These are phyloP conservation scores for Triangularia setosa DNA, from an alignment of 2,329 filamentous ascomycete species.

Conservation along the genomic window DNA sequence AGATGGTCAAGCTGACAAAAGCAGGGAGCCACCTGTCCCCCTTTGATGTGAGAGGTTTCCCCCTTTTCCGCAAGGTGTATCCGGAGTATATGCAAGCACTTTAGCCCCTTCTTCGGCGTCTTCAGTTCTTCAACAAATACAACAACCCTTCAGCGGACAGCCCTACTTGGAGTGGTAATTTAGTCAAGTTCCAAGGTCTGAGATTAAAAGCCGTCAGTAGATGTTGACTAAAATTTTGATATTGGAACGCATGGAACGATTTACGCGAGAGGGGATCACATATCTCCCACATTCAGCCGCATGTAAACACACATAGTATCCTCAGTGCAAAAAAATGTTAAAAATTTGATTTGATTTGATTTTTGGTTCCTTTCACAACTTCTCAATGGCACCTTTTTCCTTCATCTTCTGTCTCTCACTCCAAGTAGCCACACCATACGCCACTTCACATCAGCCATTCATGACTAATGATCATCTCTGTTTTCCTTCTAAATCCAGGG, in stretches of 20 bases:
- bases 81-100: background rate
- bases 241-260: background rate
- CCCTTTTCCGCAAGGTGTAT: no score
- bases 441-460: no score
- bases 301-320: background rate
- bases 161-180: no score
- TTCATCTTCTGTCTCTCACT: background rate
- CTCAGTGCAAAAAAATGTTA: background rate
- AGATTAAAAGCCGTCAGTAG: no score
- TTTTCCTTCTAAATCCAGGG: background rate
- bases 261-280: background rate
- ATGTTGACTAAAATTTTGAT: no score
- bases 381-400: background rate
- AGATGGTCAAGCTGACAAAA: background rate
- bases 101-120: background rate
- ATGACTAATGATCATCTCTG: no score
- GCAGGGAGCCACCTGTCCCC: background rate
- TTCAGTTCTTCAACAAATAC: no score
- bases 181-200: no score
- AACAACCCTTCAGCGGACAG: no score
- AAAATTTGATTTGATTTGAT: background rate
- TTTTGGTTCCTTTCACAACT: background rate
- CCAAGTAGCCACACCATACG: no score
- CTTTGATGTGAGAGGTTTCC: background rate
- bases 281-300: background rate